Conservation (phyloP, 2,329 filamentous ascomycete genomes). For the Paecilomyces niveus region DNA sequence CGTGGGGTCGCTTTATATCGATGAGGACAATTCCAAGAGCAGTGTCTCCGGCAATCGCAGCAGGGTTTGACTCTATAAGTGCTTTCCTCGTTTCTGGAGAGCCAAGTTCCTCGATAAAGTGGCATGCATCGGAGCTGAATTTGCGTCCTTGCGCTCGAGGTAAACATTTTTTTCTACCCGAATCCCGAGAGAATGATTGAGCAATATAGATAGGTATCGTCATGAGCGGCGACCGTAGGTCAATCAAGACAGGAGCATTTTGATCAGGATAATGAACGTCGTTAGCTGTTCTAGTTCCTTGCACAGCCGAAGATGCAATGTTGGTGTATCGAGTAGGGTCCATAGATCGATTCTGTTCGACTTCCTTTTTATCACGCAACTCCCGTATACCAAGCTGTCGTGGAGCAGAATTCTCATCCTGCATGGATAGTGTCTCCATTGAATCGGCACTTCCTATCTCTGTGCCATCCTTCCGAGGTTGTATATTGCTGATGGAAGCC, state of each 20-base stretch:
- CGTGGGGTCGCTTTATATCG: conserved; percentile 8
- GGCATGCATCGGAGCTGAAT: conserved; percentile 6
- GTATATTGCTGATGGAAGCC: neutral
- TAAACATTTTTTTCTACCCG: neutral
- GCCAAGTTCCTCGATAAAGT: conserved; percentile 13
- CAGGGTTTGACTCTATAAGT: conserved; percentile 15
- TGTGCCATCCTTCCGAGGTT: neutral
- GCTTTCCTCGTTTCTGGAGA: conserved; percentile 2
- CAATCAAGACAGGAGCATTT: neutral
- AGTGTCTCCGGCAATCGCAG: conserved; percentile 7
- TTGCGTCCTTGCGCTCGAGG: conserved; percentile 1
- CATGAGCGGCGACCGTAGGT: conserved; percentile 14
- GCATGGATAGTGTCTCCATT: neutral
- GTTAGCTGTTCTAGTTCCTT: neutral
- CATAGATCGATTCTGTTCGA: neutral
- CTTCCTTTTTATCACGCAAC: neutral
- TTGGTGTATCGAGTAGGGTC: too few relatives aligned
- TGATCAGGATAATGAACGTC: neutral
- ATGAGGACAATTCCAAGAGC: conserved; percentile 23
- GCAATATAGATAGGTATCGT: conserved; percentile 21
- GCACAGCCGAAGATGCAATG: neutral
- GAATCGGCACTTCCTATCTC: neutral
- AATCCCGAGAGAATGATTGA: neutral
- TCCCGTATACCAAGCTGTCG: neutral
- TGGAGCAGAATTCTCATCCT: neutral